Evolutionary conservation across 1,284 basidiomycete genomes (phyloP).

Genomic region (Dichomitus squalens): DNA sequence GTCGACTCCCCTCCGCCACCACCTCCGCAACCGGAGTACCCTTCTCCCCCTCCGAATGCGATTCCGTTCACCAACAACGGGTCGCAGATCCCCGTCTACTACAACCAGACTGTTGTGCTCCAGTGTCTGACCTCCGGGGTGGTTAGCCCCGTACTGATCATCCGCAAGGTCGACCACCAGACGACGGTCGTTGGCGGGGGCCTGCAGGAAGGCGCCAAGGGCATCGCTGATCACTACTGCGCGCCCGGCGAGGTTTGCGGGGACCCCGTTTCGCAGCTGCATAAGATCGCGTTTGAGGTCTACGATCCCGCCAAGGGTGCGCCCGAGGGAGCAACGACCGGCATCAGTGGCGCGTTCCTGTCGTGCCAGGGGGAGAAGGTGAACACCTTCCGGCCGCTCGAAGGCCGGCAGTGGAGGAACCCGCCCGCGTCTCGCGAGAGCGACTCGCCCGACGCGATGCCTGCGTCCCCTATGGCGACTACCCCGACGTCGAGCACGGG

Average conservation of each 20-base stretch:
- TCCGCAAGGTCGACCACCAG: conserved; percentile 91
- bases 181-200: conserved; percentile 90
- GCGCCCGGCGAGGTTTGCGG: conserved; percentile 86
- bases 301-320: conserved; percentile 70
- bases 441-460: conserved; percentile 59
- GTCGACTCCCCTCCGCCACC: conserved; percentile 77
- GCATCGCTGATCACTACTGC: conserved; percentile 80
- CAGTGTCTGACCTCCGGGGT: conserved; percentile 94
- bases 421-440: conserved; percentile 42
- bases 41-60: conserved; percentile 87
- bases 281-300: conserved; percentile 93
- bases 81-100: conserved; percentile 85
- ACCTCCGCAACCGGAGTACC: conserved; percentile 82
- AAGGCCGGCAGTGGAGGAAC: conserved; percentile 65
- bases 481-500: conserved; percentile 56
- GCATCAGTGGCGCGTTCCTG: conserved; percentile 76
- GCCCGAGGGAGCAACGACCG: conserved; percentile 73
- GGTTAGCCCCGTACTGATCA: conserved; percentile 90
- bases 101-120: conserved; percentile 94
- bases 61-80: conserved; percentile 81
- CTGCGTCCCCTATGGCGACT: conserved; percentile 67
- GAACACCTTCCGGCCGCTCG: conserved; percentile 84
- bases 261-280: conserved; percentile 92
- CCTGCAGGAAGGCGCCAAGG: conserved; percentile 79
- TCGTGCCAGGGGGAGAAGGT: conserved; percentile 89